Conservation (phyloP, 2,329 filamentous ascomycete genomes). For the Hymenoscyphus repandus region DNA sequence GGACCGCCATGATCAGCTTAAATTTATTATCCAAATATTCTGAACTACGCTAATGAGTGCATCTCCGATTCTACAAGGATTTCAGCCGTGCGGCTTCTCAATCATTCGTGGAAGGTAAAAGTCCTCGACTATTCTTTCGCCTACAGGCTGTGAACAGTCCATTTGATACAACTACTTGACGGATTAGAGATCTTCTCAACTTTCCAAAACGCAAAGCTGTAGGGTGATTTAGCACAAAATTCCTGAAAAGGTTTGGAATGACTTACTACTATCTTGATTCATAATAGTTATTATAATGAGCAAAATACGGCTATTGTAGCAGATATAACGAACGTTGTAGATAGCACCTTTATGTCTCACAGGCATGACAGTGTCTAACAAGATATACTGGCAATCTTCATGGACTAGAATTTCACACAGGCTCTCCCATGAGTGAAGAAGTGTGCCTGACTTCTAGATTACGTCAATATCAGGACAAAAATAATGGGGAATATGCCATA, state of each 20-base stretch:
- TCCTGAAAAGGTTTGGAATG: no score
- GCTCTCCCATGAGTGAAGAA: constrained; percentile 57
- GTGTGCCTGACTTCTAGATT: constrained; percentile 44
- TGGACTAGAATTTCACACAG: constrained; percentile 56
- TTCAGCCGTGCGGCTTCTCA: constrained; percentile 41
- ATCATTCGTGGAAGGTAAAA: constrained; percentile 55
- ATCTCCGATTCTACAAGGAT: constrained; percentile 65
- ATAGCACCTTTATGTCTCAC: constrained; percentile 56
- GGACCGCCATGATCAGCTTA: no score
- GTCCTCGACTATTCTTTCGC: constrained; percentile 53
- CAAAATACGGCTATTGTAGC: constrained; percentile 61
- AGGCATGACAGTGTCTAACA: constrained; percentile 59
- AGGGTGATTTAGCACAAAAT: no score
- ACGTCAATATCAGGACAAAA: no score
- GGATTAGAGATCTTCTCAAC: no score
- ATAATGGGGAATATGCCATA: no score
- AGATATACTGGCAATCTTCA: constrained; percentile 56
- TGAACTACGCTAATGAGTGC: constrained; percentile 34
- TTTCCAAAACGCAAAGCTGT: constrained; percentile 60
- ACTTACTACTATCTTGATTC: constrained; percentile 57
- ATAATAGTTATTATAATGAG: constrained; percentile 64
- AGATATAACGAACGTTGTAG: constrained; percentile 63
- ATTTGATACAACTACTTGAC: no score
- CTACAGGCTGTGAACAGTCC: no score
- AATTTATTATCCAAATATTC: no score